Conservation (phyloP, 2,329 filamentous ascomycete genomes). For the Fusarium concolor region DNA sequence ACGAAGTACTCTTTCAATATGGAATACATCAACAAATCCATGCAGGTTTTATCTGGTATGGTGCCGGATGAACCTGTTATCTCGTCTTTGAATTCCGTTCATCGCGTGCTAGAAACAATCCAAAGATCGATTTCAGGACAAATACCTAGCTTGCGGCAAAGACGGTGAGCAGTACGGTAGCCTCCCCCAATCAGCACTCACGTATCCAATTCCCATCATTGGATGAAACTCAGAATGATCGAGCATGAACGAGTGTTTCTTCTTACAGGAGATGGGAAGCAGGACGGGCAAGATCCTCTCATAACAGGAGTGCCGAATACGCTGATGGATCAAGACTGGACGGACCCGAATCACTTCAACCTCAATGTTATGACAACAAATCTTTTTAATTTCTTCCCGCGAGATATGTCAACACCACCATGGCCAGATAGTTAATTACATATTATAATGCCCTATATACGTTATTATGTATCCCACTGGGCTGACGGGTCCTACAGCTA, state of each 20-base stretch:
- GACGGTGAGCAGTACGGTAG: rapidly evolving
- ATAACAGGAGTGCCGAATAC: neutral
- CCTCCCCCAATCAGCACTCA: neutral
- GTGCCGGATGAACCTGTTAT: neutral
- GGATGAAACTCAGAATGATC: neutral
- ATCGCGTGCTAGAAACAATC: neutral
- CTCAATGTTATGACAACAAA: neutral
- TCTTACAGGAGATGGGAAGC: neutral
- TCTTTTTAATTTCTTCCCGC: neutral
- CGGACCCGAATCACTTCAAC: neutral
- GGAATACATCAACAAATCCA: neutral
- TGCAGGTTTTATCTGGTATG: neutral
- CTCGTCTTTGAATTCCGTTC: neutral
- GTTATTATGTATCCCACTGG: no score
- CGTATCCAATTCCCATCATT: neutral
- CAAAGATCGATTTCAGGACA: neutral
- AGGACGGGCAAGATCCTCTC: neutral
- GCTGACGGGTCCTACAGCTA: no score
- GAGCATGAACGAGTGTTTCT: neutral
- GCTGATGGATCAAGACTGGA: neutral
- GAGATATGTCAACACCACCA: neutral
- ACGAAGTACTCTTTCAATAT: neutral
- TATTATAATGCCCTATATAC: no score
- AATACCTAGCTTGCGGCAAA: neutral
- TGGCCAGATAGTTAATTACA: no score